Evolutionary conservation across 164 flowering plant genomes (phyloP).

Genomic region (Vitis labrusca): DNA sequence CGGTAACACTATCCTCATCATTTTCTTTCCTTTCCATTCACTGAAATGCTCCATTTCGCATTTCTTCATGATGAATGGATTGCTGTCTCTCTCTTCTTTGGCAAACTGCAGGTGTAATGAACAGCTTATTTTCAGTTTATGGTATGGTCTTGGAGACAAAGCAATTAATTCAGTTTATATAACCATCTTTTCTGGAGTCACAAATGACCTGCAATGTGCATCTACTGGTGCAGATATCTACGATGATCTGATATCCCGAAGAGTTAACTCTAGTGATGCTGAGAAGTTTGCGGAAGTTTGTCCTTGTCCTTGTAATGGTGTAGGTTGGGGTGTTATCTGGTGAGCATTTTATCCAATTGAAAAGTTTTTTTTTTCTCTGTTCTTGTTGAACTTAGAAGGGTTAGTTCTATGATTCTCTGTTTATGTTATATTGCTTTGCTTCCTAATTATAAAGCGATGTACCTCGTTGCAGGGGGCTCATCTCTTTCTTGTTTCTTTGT

Average conservation of each 20-base stretch:
- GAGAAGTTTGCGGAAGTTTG: constrained; percentile 93
- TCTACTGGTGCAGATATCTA: constrained; percentile 66
- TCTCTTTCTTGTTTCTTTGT: constrained; percentile 69
- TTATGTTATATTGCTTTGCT: background rate
- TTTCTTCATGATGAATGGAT: background rate
- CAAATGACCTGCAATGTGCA: background rate
- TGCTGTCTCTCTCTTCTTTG: constrained; percentile 7
- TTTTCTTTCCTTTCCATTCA: background rate
- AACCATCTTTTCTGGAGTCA: background rate
- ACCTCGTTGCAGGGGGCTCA: constrained; percentile 63
- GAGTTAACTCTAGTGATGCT: constrained; percentile 88
- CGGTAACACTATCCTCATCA: constrained; percentile 40
- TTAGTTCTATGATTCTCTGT: background rate
- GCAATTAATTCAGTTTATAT: background rate
- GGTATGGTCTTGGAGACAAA: constrained; percentile 40
- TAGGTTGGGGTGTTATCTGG: constrained; percentile 90
- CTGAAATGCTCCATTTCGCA: background rate
- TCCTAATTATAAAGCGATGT: background rate
- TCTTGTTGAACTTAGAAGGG: background rate
- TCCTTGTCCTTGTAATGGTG: constrained; percentile 86
- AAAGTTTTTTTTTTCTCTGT: background rate
- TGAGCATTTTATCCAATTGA: constrained; percentile 22
- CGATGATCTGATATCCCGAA: constrained; percentile 85
- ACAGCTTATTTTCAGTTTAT: constrained; percentile 86
- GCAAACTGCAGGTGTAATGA: constrained; percentile 79